A percentile compares a stretch with the other conserved stretches of the same genome.
phyloP scores from a whole-genome alignment of 2,329 filamentous ascomycete species.

The Xylaria sp. region DNA sequence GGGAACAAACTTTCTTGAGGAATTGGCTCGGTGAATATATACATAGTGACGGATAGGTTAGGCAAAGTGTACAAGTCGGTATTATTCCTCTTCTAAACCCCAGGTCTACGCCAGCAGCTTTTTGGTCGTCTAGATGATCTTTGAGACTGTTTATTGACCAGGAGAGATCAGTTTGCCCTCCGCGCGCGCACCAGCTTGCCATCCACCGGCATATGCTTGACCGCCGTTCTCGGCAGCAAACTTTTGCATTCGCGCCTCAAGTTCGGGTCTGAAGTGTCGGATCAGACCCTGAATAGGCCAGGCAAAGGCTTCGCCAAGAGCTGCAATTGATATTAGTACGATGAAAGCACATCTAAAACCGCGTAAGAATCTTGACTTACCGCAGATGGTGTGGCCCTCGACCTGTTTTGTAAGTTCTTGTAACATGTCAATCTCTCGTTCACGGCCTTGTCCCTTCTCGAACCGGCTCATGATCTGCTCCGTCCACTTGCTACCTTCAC shows the following conservation, averaged over 20 bases:
- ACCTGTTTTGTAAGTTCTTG: slow-evolving; percentile 99
- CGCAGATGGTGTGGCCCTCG: slow-evolving; percentile 98
- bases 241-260: slow-evolving; percentile 89
- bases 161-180: slow-evolving; percentile 88
- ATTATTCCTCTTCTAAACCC: slow-evolving; percentile 31
- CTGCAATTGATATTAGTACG: slow-evolving; percentile 55
- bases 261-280: slow-evolving; percentile 95
- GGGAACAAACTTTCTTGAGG: slow-evolving; percentile 14
- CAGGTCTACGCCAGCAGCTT: slow-evolving; percentile 30
- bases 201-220: slow-evolving; percentile 83
- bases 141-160: slow-evolving; percentile 74
- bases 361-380: slow-evolving; percentile 59
- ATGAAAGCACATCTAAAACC: neutral
- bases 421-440: slow-evolving; percentile 98
- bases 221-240: slow-evolving; percentile 79
- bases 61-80: slow-evolving; percentile 35
- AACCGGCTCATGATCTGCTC: slow-evolving; percentile 99
- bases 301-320: slow-evolving; percentile 95
- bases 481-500: slow-evolving; percentile 98
- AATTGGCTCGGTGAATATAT: slow-evolving; percentile 37
- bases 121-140: slow-evolving; percentile 29
- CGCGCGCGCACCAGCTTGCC: slow-evolving; percentile 77
- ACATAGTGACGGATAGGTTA: slow-evolving; percentile 36
- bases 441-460: slow-evolving; percentile 86
- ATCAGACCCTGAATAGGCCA: slow-evolving; percentile 99